Conservation (phyloP, 768 basidiomycete species). For the Podaxis sp. region DNA sequence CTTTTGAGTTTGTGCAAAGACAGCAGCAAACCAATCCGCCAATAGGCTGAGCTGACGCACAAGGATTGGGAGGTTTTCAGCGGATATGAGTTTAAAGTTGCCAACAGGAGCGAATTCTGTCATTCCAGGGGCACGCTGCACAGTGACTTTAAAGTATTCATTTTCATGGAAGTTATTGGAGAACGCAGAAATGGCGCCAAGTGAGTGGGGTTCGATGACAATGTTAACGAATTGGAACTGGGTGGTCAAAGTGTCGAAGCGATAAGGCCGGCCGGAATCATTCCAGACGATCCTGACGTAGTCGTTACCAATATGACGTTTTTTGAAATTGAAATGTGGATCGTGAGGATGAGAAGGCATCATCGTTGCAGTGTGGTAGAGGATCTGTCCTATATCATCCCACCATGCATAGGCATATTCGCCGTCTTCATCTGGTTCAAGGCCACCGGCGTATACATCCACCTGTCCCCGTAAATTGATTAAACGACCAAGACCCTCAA, state of each 20-base stretch:
- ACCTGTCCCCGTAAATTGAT: conserved; percentile 87
- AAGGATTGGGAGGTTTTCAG: conserved; percentile 81
- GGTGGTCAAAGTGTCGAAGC: conserved; percentile 88
- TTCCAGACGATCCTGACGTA: conserved; percentile 97
- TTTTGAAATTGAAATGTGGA: conserved; percentile 79
- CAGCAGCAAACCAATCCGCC: conserved; percentile 87
- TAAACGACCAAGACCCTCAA: conserved; percentile 85
- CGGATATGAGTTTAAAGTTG: conserved; percentile 91
- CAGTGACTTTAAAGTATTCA: conserved; percentile 93
- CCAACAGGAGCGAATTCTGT: conserved; percentile 93
- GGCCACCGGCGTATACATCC: conserved; percentile 90
- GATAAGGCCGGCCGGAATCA: conserved; percentile 87
- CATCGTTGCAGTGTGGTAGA: conserved; percentile 95
- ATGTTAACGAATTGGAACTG: conserved; percentile 98
- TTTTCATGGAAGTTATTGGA: conserved; percentile 84
- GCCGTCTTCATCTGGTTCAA: conserved; percentile 90
- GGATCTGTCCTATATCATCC: conserved; percentile 94
- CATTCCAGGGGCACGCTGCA: conserved; percentile 89
- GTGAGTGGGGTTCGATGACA: conserved; percentile 90
- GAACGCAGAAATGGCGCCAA: conserved; percentile 81
- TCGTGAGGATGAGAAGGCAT: conserved; percentile 83
- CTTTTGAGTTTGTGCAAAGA: conserved; percentile 72
- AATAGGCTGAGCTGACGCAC: conserved; percentile 86
- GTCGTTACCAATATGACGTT: conserved; percentile 96
- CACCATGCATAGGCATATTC: conserved; percentile 99